These are phyloP conservation scores for Pezicula carpinea DNA, from an alignment of 2,329 filamentous ascomycete species.

Conservation along the genomic window DNA sequence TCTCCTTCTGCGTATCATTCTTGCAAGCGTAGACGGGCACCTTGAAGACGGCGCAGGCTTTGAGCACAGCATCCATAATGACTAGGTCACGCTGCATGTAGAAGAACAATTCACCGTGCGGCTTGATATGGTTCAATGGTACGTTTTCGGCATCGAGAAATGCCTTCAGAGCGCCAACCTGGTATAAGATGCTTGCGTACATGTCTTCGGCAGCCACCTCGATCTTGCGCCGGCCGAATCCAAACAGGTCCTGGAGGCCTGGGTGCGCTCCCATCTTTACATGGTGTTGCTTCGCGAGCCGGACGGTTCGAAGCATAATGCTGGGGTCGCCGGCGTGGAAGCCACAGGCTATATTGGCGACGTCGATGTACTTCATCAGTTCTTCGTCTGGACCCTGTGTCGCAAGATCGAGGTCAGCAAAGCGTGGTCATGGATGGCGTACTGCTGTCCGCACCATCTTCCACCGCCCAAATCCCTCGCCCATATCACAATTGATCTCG, in stretches of 20 bases:
- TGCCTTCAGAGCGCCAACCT: constrained; percentile 3
- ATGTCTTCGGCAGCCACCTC: constrained; percentile 3
- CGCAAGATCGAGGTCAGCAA: background rate
- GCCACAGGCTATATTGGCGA: constrained; percentile 60
- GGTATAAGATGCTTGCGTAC: constrained; percentile 5
- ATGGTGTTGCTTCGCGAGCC: constrained; percentile 50
- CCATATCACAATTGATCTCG: constrained; percentile 47
- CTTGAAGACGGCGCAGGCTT: constrained; percentile 5
- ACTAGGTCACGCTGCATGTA: constrained; percentile 6
- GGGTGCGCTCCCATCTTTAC: constrained; percentile 59
- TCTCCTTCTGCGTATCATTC: constrained; percentile 1
- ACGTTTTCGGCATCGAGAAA: constrained; percentile 2
- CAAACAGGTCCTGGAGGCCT: constrained; percentile 41
- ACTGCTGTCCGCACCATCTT: constrained; percentile 26
- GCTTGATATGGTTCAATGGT: constrained; percentile 7
- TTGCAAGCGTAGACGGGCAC: constrained; percentile 4
- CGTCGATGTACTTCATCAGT: constrained; percentile 55
- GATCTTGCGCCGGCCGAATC: constrained; percentile 3
- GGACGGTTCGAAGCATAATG: constrained; percentile 59
- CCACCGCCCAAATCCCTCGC: constrained; percentile 44
- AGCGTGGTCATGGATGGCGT: background rate
- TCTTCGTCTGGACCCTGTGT: constrained; percentile 52
- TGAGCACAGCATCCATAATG: constrained; percentile 1
- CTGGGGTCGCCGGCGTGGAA: constrained; percentile 56
- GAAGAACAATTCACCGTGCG: constrained; percentile 4